Conservation (phyloP, 805 yeast species). For the Candida rishiriensis region DNA sequence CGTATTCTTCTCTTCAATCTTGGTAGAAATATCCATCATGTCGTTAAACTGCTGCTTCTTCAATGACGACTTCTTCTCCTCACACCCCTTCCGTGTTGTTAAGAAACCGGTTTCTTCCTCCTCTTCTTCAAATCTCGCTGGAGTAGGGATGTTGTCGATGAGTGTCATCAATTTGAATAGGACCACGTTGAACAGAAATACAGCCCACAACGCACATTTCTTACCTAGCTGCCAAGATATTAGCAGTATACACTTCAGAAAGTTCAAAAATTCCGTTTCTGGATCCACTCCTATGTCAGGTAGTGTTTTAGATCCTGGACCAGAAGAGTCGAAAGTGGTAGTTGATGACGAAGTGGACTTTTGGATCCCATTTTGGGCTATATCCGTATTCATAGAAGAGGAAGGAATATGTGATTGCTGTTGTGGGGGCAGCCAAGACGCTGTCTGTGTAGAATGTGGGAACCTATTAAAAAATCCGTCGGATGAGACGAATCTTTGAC, state of each 20-base stretch:
- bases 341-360: background rate
- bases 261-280: conserved; percentile 21
- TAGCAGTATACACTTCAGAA: conserved; percentile 17
- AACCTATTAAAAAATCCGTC: background rate
- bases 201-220: conserved; percentile 22
- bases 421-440: background rate
- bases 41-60: background rate
- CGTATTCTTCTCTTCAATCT: conserved; percentile 2
- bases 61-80: background rate
- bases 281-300: conserved; percentile 12
- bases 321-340: conserved; percentile 6
- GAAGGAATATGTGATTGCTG: background rate
- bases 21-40: background rate
- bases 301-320: conserved; percentile 8
- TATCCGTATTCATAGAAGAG: background rate
- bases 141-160: conserved; percentile 24
- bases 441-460: background rate
- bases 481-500: background rate
- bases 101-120: background rate
- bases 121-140: conserved; percentile 10
- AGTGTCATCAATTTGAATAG: conserved; percentile 11
- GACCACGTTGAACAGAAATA: conserved; percentile 16
- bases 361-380: background rate
- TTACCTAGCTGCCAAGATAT: conserved; percentile 17
- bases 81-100: background rate